Base-by-base conservation (phyloP, 768 basidiomycete genomes). In the Tulasnella sp. region DNA sequence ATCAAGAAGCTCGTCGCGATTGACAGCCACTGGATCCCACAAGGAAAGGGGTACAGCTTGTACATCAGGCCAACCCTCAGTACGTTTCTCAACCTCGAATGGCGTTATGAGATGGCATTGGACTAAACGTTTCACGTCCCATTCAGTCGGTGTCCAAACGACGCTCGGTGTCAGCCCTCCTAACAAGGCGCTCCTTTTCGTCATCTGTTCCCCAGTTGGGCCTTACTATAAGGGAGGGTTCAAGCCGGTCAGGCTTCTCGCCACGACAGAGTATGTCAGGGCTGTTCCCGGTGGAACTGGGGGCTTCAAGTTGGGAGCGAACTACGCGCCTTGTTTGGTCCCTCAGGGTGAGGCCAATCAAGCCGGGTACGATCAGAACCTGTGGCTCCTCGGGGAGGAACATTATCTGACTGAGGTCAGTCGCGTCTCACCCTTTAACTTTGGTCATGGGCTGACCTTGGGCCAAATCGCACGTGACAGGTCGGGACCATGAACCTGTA, bases 401-500 rank as follows among this genome's bases (percentile, higher is more conserved):
- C 50, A 60, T 38, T 67, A 74, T 62, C 65, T 79, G 50, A 80
- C 78, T 2, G 79, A 79, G 68, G 74, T 73, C 54, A 49, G 66
- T 61, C 15, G 66, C 68, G 19, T 71, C 11, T 49, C 22, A 27
- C 59, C 15, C 42, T n/a, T 54, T 43, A 11, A 19, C 15, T 10
- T 46, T n/a, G n/a, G n/a, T 17, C 15, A n/a, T n/a, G 2, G 42
- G 9, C 50, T 53, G 27, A 49, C 22, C 43, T 29, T 52, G 45
- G n/a, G n/a, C 15, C 15, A 17, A 48, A 8, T 3, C 22, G 43
- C 24, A 15, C 17, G 17, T 65, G 15, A 38, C 15, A 74, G 71
- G 90, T 91, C 43, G 92, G 92, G 43, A 91, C 90, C 1, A 93
- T 93, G 92, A 94, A 94, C 71, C 71, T 92, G 69, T 93, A 93